A percentile compares a stretch with the other conserved stretches of the same genome.
Evolutionary conservation across 352 stramenopile species (phyloP).

Genomic region (Phytophthora europaea): DNA sequence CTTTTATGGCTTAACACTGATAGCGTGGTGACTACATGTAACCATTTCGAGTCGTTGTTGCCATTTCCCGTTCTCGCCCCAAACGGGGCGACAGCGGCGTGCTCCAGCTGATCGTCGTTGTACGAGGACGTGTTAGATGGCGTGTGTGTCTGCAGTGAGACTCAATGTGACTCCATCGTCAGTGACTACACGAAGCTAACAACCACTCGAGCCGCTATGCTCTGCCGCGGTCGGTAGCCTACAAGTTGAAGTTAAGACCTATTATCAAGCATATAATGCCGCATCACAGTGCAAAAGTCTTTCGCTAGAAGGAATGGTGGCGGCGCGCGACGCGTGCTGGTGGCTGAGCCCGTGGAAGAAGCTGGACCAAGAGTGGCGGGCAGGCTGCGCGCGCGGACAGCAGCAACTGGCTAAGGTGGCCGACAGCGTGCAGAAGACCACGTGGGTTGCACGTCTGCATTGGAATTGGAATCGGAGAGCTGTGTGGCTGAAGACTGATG

Average conservation of each 20-base stretch:
- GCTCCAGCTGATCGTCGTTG: too few species aligned
- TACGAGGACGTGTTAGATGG: too few species aligned
- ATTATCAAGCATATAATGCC: neutral
- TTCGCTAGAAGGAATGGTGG: neutral
- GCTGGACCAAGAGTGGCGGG: conserved; percentile 75
- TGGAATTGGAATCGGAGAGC: neutral
- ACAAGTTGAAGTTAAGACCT: conserved; percentile 1
- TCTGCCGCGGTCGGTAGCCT: too few species aligned
- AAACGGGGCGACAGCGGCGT: too few species aligned
- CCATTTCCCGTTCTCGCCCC: too few species aligned
- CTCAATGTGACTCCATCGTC: too few species aligned
- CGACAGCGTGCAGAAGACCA: conserved; percentile 81
- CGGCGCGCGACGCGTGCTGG: conserved; percentile 51
- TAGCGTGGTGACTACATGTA: too few species aligned
- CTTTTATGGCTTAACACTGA: too few species aligned
- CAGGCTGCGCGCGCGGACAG: conserved; percentile 53
- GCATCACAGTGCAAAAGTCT: neutral
- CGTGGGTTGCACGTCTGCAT: conserved; percentile 42
- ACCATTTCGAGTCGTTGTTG: too few species aligned
- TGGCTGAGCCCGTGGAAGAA: conserved; percentile 71
- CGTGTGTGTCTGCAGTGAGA: too few species aligned
- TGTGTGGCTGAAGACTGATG: neutral
- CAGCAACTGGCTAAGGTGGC: conserved; percentile 74
- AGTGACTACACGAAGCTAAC: too few species aligned
- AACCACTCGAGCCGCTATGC: too few species aligned